These are phyloP conservation scores for Boletus sp. DNA, from an alignment of 768 basidiomycete genomes.

Conservation along the genomic window DNA sequence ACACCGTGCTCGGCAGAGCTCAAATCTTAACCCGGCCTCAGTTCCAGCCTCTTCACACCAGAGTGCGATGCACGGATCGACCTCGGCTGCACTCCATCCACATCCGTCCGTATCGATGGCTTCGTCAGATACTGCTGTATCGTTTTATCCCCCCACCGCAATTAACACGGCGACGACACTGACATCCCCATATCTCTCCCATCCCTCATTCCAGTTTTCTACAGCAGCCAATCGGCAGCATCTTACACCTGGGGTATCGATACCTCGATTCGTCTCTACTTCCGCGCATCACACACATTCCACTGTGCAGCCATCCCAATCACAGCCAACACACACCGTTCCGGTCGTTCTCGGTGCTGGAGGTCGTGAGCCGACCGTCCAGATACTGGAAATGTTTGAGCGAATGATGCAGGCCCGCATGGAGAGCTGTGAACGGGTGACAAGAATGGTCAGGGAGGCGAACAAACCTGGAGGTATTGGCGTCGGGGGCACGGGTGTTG, in stretches of 20 bases:
- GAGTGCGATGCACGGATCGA: slow-evolving; percentile 7
- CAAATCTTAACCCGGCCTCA: slow-evolving; percentile 31
- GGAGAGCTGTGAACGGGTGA: slow-evolving; percentile 70
- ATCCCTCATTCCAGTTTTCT: slow-evolving; percentile 29
- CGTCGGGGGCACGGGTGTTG: slow-evolving; percentile 3
- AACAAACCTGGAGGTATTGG: slow-evolving; percentile 21
- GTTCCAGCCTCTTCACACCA: slow-evolving; percentile 21
- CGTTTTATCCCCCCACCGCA: slow-evolving; percentile 31
- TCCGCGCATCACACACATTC: slow-evolving; percentile 10
- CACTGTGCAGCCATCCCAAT: slow-evolving; percentile 8
- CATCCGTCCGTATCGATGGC: slow-evolving; percentile 14
- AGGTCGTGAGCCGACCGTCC: slow-evolving; percentile 41
- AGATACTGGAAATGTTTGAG: slow-evolving; percentile 64
- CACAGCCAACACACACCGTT: slow-evolving; percentile 14
- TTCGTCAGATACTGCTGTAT: slow-evolving; percentile 16
- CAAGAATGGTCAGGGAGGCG: slow-evolving; percentile 47
- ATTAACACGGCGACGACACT: slow-evolving; percentile 29
- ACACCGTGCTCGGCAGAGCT: slow-evolving; percentile 30
- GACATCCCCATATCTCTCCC: slow-evolving; percentile 31
- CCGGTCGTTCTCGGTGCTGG: slow-evolving; percentile 30
- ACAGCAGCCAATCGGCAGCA: slow-evolving; percentile 11
- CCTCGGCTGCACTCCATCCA: slow-evolving; percentile 14
- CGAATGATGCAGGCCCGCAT: slow-evolving; percentile 70
- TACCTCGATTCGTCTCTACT: slow-evolving; percentile 8
- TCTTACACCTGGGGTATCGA: slow-evolving; percentile 7